phyloP scores from a whole-genome alignment of 2,329 filamentous ascomycete genomes.

The Alternaria gansuensis region DNA sequence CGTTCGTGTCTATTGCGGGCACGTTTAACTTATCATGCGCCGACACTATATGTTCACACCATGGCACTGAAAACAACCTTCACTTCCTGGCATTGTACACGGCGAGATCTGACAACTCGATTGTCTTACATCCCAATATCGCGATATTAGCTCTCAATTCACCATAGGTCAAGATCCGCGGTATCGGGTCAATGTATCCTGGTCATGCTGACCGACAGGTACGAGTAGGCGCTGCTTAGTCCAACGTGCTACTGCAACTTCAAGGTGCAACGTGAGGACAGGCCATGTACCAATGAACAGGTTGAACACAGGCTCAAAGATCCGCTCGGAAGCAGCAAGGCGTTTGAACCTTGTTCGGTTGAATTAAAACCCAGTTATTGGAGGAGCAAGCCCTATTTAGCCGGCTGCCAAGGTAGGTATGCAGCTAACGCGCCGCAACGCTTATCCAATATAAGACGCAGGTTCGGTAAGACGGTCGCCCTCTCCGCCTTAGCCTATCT shows the following conservation, averaged over 20 bases:
- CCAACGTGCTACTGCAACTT: slow-evolving; percentile 18
- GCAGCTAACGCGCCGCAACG: slow-evolving; percentile 33
- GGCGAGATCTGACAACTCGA: neutral
- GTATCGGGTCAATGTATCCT: slow-evolving; percentile 4
- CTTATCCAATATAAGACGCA: slow-evolving; percentile 33
- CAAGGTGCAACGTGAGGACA: slow-evolving; percentile 24
- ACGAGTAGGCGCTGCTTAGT: slow-evolving; percentile 1
- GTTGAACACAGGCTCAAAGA: slow-evolving; percentile 20
- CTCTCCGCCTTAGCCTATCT: slow-evolving; percentile 34
- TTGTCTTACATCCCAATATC: neutral
- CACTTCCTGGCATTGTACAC: neutral
- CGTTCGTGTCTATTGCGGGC: neutral
- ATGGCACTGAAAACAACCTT: neutral
- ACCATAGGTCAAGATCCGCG: slow-evolving; percentile 1
- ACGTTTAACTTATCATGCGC: neutral
- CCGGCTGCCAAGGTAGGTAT: slow-evolving; percentile 34
- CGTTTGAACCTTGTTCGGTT: slow-evolving; percentile 26
- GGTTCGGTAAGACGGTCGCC: slow-evolving; percentile 40
- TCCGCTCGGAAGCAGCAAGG: slow-evolving; percentile 12
- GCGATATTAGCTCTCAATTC: neutral
- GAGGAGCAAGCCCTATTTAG: slow-evolving; percentile 34
- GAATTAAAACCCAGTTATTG: slow-evolving; percentile 29
- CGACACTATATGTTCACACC: neutral
- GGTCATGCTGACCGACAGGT: neutral
- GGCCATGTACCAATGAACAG: slow-evolving; percentile 15